Conservation (phyloP, 345 rosid genomes). For the Rhodamnia rubescens region DNA sequence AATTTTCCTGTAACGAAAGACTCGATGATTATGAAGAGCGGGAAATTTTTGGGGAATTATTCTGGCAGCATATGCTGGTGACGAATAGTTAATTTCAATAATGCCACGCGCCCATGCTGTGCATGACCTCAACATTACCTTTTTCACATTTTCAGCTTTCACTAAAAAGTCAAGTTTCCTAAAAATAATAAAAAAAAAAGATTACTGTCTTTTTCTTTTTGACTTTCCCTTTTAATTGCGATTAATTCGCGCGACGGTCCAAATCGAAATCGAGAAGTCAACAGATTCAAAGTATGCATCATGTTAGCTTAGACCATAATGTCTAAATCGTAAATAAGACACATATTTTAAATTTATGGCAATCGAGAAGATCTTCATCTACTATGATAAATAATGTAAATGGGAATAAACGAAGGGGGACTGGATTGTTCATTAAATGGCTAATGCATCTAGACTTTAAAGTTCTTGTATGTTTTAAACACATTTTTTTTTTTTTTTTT, state of each 20-base stretch:
- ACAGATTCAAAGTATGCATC: no score
- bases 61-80: neutral
- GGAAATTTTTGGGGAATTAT: neutral
- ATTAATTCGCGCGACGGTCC: no score
- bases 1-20: neutral
- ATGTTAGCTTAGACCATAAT: neutral
- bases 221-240: no score
- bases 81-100: neutral
- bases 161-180: neutral
- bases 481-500: no score
- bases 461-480: no score
- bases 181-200: neutral
- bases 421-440: neutral
- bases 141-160: neutral
- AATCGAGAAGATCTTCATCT: neutral
- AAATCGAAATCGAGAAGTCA: no score
- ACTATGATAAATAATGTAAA: neutral
- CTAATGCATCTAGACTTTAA: no score
- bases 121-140: neutral
- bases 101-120: neutral
- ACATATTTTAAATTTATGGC: neutral
- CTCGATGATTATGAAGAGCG: neutral
- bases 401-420: neutral
- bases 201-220: no score
- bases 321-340: neutral